Evolutionary conservation across 768 basidiomycete genomes (phyloP).

Genomic region (Boletus speciosus): DNA sequence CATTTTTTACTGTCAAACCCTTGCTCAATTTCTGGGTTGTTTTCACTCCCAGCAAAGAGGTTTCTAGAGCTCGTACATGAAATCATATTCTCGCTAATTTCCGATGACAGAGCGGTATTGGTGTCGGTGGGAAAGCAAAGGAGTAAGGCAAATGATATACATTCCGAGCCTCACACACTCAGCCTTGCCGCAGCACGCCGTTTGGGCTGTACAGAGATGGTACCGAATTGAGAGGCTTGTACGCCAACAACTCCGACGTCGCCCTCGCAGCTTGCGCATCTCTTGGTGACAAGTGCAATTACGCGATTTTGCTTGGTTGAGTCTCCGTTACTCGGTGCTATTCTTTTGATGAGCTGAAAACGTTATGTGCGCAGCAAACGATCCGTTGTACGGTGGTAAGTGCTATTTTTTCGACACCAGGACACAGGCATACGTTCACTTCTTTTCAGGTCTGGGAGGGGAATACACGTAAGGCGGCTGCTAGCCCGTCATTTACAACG

Average conservation of each 20-base stretch:
- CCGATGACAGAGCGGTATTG: slow-evolving; percentile 58
- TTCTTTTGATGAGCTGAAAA: slow-evolving; percentile 4
- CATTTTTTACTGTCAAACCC: slow-evolving; percentile 72
- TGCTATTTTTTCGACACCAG: neutral
- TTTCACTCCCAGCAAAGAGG: slow-evolving; percentile 73
- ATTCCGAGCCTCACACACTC: neutral
- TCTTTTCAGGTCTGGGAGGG: slow-evolving; percentile 60
- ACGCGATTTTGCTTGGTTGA: slow-evolving; percentile 70
- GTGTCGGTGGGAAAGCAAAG: slow-evolving; percentile 62
- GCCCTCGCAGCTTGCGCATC: slow-evolving; percentile 67
- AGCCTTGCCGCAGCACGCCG: slow-evolving; percentile 48
- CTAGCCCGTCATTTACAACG: neutral
- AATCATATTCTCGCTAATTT: slow-evolving; percentile 5
- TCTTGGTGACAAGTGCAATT: slow-evolving; percentile 64
- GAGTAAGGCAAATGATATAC: slow-evolving; percentile 42
- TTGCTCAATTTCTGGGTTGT: slow-evolving; percentile 81
- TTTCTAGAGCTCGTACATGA: slow-evolving; percentile 30
- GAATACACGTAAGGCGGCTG: slow-evolving; percentile 61
- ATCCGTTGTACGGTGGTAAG: slow-evolving; percentile 75
- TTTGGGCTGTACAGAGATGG: slow-evolving; percentile 78
- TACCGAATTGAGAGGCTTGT: slow-evolving; percentile 71
- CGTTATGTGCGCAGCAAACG: slow-evolving; percentile 51
- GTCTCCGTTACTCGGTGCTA: slow-evolving; percentile 4
- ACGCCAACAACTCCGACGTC: slow-evolving; percentile 62
- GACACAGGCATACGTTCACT: neutral